phyloP scores from a whole-genome alignment of 129 eudicot species.

The Flaveria robusta region DNA sequence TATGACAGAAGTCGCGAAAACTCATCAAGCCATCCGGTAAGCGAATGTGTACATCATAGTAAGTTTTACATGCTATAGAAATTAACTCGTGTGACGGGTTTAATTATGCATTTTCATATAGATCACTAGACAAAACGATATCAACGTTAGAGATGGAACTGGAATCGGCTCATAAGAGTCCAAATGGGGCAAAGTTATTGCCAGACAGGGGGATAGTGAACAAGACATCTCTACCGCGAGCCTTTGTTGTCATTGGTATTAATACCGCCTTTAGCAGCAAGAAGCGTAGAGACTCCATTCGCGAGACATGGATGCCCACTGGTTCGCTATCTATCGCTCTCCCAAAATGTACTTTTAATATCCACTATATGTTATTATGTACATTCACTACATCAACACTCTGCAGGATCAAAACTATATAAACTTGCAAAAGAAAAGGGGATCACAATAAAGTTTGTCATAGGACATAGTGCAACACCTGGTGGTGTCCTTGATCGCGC shows the following conservation, averaged over 20 bases:
- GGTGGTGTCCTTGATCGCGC: slow-evolving; percentile 71
- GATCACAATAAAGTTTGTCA: slow-evolving; percentile 64
- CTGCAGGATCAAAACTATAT: slow-evolving; percentile 52
- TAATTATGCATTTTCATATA: neutral
- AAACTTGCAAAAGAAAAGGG: slow-evolving; percentile 77
- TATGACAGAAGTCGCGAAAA: slow-evolving; percentile 56
- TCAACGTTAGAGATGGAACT: slow-evolving; percentile 56
- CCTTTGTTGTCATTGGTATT: slow-evolving; percentile 71
- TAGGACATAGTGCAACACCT: slow-evolving; percentile 65
- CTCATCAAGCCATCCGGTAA: slow-evolving; percentile 71
- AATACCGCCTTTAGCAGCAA: slow-evolving; percentile 87
- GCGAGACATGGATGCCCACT: slow-evolving; percentile 90
- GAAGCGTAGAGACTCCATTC: slow-evolving; percentile 73
- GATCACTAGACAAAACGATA: slow-evolving; percentile 57
- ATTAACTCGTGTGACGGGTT: neutral
- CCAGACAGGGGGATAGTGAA: slow-evolving; percentile 27
- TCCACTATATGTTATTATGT: neutral
- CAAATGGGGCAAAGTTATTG: slow-evolving; percentile 23
- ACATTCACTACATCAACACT: neutral
- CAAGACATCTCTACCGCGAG: slow-evolving; percentile 40
- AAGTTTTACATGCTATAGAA: neutral
- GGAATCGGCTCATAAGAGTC: slow-evolving; percentile 39
- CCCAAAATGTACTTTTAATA: neutral
- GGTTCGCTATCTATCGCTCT: slow-evolving; percentile 35
- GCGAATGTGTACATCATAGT: neutral